Base-by-base conservation (phyloP, 176 grass and related monocot genomes). In the Hordeum vulgare region DNA sequence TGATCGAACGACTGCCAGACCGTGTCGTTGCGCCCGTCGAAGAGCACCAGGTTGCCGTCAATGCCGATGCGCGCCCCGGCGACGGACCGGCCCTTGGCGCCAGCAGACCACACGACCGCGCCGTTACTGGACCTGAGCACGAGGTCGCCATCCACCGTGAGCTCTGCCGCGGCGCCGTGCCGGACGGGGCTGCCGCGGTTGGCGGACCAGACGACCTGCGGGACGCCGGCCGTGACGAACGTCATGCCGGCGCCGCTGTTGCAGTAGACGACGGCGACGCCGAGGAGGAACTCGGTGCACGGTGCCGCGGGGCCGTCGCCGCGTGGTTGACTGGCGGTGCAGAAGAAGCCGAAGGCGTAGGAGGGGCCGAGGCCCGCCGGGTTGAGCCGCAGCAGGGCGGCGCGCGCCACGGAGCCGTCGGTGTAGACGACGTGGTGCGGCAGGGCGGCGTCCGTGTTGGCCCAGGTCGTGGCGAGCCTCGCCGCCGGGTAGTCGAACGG, bases 1-100 rank as follows among this genome's bases (percentile, higher is more conserved):
- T 88, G 81, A 76, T 91, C 85, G 49, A 84, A 88, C 18, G 89
- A 91, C 64, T 88, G 85, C 89, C 89, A 91, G 9, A 88, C 81
- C 15, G 76, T 37, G 3, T 0, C 6, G 62, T 81, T 88, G 1
- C 15, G 28, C 1, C 3, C 49, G 69, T 88, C 89, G 68, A 85
- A 10, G 0, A 91, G 51, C 60, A 88, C 76, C 35, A 91, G 81
- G 77, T 91, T 91, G 33, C 89, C 89, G 54, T 79, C 75, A 35
- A 18, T 31, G 39, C 23, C 7, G 20, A 91, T 31, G 85, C 34
- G 49, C 41, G 88, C 74, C 8, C 37, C 76, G 26, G 45, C 67
- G 29, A 87, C 76, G 51, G 75, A 76, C 3, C 14, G 37, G 0
- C 85, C 85, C 10, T 85, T 74, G 56, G 84, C 76, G 26, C 80